phyloP scores from a whole-genome alignment of 2,329 filamentous ascomycete species.

The Talaromyces sp. region DNA sequence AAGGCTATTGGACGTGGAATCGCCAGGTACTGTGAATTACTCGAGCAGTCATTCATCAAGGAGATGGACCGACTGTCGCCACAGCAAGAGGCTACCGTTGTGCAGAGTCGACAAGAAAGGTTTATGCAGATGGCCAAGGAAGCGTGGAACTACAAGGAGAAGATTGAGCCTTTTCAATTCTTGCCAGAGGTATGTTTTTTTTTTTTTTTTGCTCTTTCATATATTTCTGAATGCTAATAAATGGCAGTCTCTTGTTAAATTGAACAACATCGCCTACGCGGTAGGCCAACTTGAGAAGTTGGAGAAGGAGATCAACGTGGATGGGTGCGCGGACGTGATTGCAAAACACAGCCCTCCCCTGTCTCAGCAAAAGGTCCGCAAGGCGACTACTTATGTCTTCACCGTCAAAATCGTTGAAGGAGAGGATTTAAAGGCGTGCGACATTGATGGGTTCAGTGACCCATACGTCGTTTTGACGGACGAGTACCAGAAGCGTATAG shows the following conservation, averaged over 20 bases:
- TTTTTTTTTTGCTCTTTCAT: neutral
- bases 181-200: constrained; percentile 67
- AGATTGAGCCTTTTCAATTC: constrained; percentile 94
- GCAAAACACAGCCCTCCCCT: constrained; percentile 64
- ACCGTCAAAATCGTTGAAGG: constrained; percentile 98
- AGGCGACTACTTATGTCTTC: constrained; percentile 86
- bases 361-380: constrained; percentile 60
- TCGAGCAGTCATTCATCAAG: constrained; percentile 77
- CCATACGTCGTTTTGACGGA: constrained; percentile 96
- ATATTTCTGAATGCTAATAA: neutral
- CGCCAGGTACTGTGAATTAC: constrained; percentile 81
- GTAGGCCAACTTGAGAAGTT: constrained; percentile 88
- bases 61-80: constrained; percentile 93
- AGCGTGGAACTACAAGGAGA: constrained; percentile 85
- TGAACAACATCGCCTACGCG: constrained; percentile 96
- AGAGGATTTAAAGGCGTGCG: constrained; percentile 96
- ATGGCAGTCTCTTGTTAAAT: constrained; percentile 84
- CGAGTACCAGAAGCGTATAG: constrained; percentile 93
- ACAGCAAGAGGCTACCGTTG: constrained; percentile 73
- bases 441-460: constrained; percentile 88
- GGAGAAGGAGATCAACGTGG: constrained; percentile 84
- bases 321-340: constrained; percentile 79
- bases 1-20: constrained; percentile 80
- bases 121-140: constrained; percentile 93
- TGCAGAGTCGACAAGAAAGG: constrained; percentile 81